Conservation (phyloP, 2,329 filamentous ascomycete species). For the Dothistroma septosporum region DNA sequence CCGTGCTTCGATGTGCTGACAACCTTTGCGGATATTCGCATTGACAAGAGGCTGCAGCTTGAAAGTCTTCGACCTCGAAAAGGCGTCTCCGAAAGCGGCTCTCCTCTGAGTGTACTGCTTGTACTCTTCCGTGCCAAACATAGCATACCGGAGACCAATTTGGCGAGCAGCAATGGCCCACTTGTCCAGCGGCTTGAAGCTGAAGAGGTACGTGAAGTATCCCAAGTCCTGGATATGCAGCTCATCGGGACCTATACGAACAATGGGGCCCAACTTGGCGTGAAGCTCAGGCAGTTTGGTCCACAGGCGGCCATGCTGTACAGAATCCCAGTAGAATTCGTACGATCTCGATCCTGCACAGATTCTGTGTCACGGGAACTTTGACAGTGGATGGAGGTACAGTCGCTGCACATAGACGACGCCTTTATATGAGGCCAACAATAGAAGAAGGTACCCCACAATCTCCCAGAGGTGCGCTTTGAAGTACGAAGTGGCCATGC, state of each 20-base stretch:
- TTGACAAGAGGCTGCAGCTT: conserved; percentile 10
- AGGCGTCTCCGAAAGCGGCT: conserved; percentile 10
- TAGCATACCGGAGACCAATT: conserved; percentile 8
- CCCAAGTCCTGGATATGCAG: conserved; percentile 10
- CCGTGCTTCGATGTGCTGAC: neutral
- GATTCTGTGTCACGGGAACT: too few species aligned
- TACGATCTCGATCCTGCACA: too few species aligned
- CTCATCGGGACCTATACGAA: conserved; percentile 10
- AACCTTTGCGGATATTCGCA: conserved; percentile 6
- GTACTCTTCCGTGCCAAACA: conserved; percentile 13
- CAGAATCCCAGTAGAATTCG: conserved; percentile 1
- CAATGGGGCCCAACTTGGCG: conserved; percentile 6
- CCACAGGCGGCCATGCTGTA: conserved; percentile 6
- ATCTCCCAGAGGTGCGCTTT: too few species aligned
- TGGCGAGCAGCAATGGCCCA: conserved; percentile 7
- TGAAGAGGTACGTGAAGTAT: conserved; percentile 11
- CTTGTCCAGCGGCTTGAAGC: conserved; percentile 8
- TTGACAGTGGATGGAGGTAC: too few species aligned
- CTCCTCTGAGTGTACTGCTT: conserved; percentile 7
- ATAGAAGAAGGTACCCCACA: too few species aligned
- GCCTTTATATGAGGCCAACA: too few species aligned
- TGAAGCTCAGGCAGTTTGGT: conserved; percentile 2
- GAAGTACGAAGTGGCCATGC: too few species aligned
- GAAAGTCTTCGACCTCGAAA: conserved; percentile 4
- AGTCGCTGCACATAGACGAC: too few species aligned